Percentiles rank a stretch among this genome's conserved stretches.
These are phyloP conservation scores for Typha latifolia DNA, from an alignment of 176 grass and related monocot genomes.

Conservation along the genomic window DNA sequence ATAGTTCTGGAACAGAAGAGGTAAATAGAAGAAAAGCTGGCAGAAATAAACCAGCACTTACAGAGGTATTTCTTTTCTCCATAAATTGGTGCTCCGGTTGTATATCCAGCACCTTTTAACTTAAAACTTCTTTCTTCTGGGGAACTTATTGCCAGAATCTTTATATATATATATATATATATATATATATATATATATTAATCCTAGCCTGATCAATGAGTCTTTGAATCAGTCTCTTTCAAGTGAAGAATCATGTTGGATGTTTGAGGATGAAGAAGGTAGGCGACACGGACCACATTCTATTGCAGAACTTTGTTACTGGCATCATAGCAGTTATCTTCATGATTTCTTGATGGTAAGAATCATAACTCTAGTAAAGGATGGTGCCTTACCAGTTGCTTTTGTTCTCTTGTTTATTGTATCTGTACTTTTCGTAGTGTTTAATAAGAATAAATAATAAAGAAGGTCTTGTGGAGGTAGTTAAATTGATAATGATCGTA, in stretches of 20 bases:
- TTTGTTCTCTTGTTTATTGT: background rate
- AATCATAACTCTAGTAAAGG: background rate
- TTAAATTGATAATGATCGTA: too few species aligned
- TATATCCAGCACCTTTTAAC: conserved; percentile 12
- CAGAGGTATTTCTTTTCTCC: conserved; percentile 27
- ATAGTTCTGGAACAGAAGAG: conserved; percentile 1
- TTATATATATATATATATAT: background rate
- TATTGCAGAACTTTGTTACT: conserved; percentile 88
- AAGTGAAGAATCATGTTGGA: conserved; percentile 76
- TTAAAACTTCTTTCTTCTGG: background rate
- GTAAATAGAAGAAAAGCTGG: conserved; percentile 7
- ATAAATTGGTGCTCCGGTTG: background rate
- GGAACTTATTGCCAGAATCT: background rate
- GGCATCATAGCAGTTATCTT: conserved; percentile 85
- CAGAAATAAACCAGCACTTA: conserved; percentile 24
- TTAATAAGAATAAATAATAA: too few species aligned
- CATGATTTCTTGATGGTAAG: conserved; percentile 84
- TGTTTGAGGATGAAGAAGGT: conserved; percentile 82
- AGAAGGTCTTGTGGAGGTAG: too few species aligned
- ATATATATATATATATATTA: background rate
- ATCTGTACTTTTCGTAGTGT: too few species aligned
- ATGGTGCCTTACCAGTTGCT: background rate
- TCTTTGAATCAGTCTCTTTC: conserved; percentile 36
- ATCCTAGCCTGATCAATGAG: background rate
- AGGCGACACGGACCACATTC: conserved; percentile 72